A percentile compares a stretch with the other conserved stretches of the same genome.
Conservation (phyloP, 2,329 filamentous ascomycete species). For the Escovopsis sp. region DNA sequence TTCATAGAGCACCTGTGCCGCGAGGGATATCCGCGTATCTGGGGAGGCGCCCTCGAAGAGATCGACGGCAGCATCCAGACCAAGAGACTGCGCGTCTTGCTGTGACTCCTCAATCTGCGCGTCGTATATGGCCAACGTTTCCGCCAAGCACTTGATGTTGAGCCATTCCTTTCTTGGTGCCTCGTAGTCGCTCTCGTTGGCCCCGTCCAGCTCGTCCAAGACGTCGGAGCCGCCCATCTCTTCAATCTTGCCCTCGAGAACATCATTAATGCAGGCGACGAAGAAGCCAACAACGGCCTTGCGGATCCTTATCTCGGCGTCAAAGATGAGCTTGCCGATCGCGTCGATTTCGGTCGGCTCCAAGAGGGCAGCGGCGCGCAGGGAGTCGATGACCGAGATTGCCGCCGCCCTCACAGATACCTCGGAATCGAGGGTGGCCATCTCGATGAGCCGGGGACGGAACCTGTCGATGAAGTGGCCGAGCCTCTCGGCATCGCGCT, state of each 20-base stretch:
- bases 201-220: conserved; percentile 59
- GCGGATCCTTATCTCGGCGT: conserved; percentile 68
- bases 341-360: conserved; percentile 85
- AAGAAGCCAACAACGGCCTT: conserved; percentile 88
- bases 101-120: conserved; percentile 47
- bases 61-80: conserved; percentile 34
- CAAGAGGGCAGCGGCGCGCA: conserved; percentile 72
- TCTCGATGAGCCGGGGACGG: conserved; percentile 74
- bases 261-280: conserved; percentile 69
- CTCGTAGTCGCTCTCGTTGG: conserved; percentile 62
- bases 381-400: conserved; percentile 66
- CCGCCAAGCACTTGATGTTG: conserved; percentile 77
- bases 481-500: conserved; percentile 65
- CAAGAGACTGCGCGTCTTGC: conserved; percentile 26
- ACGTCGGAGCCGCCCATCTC: conserved; percentile 69
- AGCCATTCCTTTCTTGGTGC: conserved; percentile 74
- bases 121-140: conserved; percentile 72
- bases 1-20: conserved; percentile 73
- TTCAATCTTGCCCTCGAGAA: conserved; percentile 65
- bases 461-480: conserved; percentile 92
- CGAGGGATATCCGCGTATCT: conserved; percentile 74
- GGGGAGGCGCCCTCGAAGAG: conserved; percentile 48
- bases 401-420: conserved; percentile 63
- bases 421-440: conserved; percentile 77
- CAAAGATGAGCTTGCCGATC: conserved; percentile 78